Evolutionary conservation across 148 eudicot species (phyloP).

Genomic region (Fagopyrum tataricum): DNA sequence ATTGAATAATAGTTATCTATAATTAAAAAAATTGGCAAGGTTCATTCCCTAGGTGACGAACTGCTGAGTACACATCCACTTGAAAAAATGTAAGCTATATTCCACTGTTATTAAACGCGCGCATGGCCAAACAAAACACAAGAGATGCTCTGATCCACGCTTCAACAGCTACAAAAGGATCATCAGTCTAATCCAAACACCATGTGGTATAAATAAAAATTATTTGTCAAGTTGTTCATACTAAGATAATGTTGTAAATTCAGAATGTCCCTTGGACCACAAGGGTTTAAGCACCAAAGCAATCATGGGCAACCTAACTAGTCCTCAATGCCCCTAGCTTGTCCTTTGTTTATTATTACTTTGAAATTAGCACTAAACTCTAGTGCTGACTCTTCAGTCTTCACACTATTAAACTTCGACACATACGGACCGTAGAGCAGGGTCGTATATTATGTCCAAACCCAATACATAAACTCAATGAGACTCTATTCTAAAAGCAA

Average conservation of each 20-base stretch:
- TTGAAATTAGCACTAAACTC: not conserved
- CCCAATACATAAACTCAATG: no score
- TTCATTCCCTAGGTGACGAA: not conserved
- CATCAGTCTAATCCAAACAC: not conserved
- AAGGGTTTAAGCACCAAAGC: no score
- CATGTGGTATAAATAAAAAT: not conserved
- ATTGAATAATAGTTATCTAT: not conserved
- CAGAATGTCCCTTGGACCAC: not conserved
- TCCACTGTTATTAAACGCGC: not conserved
- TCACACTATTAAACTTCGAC: no score
- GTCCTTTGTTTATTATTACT: not conserved
- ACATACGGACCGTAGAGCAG: no score
- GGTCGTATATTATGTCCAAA: no score
- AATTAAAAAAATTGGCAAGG: not conserved
- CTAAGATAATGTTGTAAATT: conserved; percentile 11
- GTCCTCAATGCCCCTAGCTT: not conserved
- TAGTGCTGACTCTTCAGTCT: conserved; percentile 1
- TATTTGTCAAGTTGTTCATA: conserved; percentile 6
- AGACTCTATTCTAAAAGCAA: no score
- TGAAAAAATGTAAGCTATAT: not conserved
- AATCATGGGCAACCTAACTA: no score
- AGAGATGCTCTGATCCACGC: not conserved
- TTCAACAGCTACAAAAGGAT: not conserved
- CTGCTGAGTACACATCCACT: conserved; percentile 10
- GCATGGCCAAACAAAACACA: not conserved